Evolutionary conservation across 164 flowering plant species (phyloP), one percentile per base, ranked within the genome.

Genomic region (Tetrastigma voinierianum): DNA sequence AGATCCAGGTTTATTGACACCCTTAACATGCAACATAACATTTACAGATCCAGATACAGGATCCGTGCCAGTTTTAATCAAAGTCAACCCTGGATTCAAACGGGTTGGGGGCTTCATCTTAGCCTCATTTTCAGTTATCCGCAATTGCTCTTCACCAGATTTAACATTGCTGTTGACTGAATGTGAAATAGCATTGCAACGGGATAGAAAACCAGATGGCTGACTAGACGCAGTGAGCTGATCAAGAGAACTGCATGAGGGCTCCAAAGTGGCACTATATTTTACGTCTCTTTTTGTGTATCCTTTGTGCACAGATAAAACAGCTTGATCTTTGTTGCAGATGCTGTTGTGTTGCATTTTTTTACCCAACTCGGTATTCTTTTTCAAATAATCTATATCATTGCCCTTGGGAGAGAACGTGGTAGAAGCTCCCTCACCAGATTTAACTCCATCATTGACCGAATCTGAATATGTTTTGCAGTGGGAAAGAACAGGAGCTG

Each of bases 71-170:
- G 61, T 44, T 69, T 20, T 69, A 49, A 65, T 40, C 57, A 44
- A 15, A 2, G 77, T 64, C 15, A 63, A 53, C 24, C 62, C 73
- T 20, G 72, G 63, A 68, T 57, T 68, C 65, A 72, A 52, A 24
- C 46, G 45, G 13, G 65, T 46, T 43, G 66, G 48, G 19, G 55
- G 25, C 51, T 68, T 61, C 71, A 61, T 46, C 73, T 67, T 70
- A 17, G 48, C 58, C 8, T 55, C 66, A 55, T 24, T 60, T 51
- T 67, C 66, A 56, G 62, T 44, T 25, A 8, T 24, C 10, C 32
- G 20, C 45, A 23, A 24, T 17, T n/a, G 17, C 54, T 63, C 67
- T 47, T 70, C 76, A 65, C 8, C 53, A 44, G 68, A 57, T 20
- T 61, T 66, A 8, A 25, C 54, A 47, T 66, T 59, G 19, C 19